Percentiles rank a stretch among this genome's conserved stretches.
Evolutionary conservation across 176 grass and related monocot species (phyloP).

Genomic region (Chrysopogon serrulatus): DNA sequence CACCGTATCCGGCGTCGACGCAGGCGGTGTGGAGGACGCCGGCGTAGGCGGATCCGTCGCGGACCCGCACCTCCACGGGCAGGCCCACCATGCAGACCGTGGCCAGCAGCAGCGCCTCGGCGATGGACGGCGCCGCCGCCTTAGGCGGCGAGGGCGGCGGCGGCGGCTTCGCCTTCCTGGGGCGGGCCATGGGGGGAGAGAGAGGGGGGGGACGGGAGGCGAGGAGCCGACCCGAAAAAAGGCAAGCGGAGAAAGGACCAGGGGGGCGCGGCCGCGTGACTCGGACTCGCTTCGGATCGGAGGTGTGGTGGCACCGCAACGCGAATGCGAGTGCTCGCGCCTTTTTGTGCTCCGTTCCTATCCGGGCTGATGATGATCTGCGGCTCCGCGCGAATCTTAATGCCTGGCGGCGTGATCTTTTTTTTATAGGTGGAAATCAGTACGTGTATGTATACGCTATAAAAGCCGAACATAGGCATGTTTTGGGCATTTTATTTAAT

Average conservation of each 20-base stretch:
- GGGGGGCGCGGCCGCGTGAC: slow-evolving; percentile 3
- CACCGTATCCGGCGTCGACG: slow-evolving; percentile 63
- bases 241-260: not conserved
- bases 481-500: not conserved
- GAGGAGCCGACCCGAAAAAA: slow-evolving; percentile 17
- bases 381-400: not conserved
- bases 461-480: not conserved
- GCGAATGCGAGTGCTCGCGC: not conserved
- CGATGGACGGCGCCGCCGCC: slow-evolving; percentile 6
- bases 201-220: not conserved
- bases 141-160: slow-evolving; percentile 11
- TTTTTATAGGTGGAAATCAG: too few species aligned
- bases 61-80: slow-evolving; percentile 81
- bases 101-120: slow-evolving; percentile 56
- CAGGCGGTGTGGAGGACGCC: slow-evolving; percentile 94
- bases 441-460: too few species aligned
- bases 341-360: not conserved
- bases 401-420: not conserved
- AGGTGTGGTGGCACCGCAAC: not conserved
- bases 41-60: slow-evolving; percentile 89
- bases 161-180: slow-evolving; percentile 40
- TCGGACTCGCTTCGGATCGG: not conserved
- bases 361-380: not conserved
- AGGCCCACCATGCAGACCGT: slow-evolving; percentile 80
- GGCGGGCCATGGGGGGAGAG: slow-evolving; percentile 32